Evolutionary conservation across 1,284 basidiomycete genomes (phyloP), one percentile per base, ranked within the genome.

Genomic region (Sporisorium reilianum): DNA sequence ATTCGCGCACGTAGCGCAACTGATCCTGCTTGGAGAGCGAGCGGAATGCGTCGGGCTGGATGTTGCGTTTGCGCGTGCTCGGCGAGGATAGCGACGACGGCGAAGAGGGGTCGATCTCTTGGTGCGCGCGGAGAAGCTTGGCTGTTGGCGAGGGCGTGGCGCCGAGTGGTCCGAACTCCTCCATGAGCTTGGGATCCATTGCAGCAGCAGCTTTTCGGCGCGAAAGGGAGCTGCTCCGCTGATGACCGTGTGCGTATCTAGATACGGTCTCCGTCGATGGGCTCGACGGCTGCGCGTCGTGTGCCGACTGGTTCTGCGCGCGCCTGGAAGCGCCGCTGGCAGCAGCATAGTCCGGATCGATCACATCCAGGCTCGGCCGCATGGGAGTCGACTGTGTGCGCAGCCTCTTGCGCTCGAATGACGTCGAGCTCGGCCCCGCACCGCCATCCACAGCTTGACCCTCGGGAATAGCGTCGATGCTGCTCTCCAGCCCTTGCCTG

Each of bases 101-200:
- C 9, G 46, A 53, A 3, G 55, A 14, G 2, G 41, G 26, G 18
- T 64, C 38, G 1, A 40, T 22, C 0, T 67, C 57, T n/a, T 59
- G 45, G n/a, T 73, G 64, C 1, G 64, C 64, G 10, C 60, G 56
- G 7, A 64, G 41, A 20, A 65, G 50, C n/a, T 50, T 68, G 14
- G 59, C 42, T 22, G 57, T 38, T 0, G 67, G 59, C 5, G 69
- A 67, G 16, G 77, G 64, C 4, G 65, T 64, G 22, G 56, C 55
- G 20, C 78, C 78, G 0, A 80, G 58, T 0, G 78, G 78, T 7
- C 77, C 77, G 45, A 80, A 80, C 23, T 80, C 76, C 46, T 70
- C 69, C 25, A 79, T 59, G 18, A 77, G 55, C 25, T 65, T 58
- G 3, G 65, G 65, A 48, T 74, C 71, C 42, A 65, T 50, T 1